Base-by-base conservation (phyloP, 331 rosid species). In the Phaseolus coccineus region DNA sequence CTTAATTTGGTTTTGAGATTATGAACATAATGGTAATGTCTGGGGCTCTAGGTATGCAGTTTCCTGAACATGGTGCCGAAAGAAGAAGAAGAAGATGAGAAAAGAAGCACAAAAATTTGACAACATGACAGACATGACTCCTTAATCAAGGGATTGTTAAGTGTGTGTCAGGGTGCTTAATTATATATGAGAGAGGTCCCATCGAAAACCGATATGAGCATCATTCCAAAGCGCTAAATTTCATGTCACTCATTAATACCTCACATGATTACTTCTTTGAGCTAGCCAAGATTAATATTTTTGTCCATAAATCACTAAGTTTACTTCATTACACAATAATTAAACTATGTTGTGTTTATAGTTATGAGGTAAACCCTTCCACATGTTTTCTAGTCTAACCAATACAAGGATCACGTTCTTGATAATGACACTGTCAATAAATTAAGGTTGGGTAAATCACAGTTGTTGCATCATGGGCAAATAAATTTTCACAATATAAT, bases 61-160 rank as follows among this genome's bases (percentile, higher is more conserved):
- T 78, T 73, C 63, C 44, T 46, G 13, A 77, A 59, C 67, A 65
- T 4, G 37, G 30, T 63, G 68, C 79, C 61, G 28, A 83, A 83
- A 83, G 70, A 71, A 61, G 74, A 76, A 52, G 8, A 77, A 64
- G 0, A 46, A 55, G 1, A 46, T 33, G 14, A 64, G 10, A 70
- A 71, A 77, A 76, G 71, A 62, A 66, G 74, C 77, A 15, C 55
- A 82, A 56, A 84, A 42, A 48, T 65, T 86, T 85, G 86, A 83
- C 84, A 79, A 62, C 63, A 79, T 74, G 74, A 85, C 66, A 76
- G 76, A 81, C 88, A 83, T 72, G 47, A 71, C 70, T 66, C 90
- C 74, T 73, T 28, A 70, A 90, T 86, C 74, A 79, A 77, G 67
- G 85, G 74, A 33, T 80, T 73, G 31, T 50, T 62, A 76, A 48